Conservation (phyloP, 495 filamentous ascomycete genomes). For the Rostrohypoxylon terebratum region DNA sequence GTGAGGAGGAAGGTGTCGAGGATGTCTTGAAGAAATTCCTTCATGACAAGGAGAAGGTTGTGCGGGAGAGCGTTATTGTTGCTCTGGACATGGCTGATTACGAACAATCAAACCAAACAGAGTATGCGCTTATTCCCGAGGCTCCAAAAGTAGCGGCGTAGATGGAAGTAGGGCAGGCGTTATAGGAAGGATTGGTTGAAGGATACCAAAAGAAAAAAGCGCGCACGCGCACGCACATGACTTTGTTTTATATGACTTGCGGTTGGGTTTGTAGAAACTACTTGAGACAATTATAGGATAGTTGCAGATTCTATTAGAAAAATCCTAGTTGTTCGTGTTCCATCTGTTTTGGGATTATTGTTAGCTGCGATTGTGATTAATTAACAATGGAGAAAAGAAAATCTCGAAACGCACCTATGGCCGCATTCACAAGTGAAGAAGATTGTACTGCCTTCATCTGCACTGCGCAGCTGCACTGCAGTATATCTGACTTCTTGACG, state of each 20-base stretch:
- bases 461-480: conserved; percentile 86
- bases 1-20: conserved; percentile 93
- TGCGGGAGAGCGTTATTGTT: conserved; percentile 93
- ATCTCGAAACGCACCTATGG: conserved; percentile 70
- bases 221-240: conserved; percentile 23
- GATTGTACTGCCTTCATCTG: conserved; percentile 93
- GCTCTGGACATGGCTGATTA: conserved; percentile 98
- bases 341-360: conserved; percentile 60
- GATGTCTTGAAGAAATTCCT: conserved; percentile 84
- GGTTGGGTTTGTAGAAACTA: conserved; percentile 9
- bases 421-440: conserved; percentile 90
- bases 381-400: background rate
- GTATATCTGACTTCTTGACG: conserved; percentile 85
- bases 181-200: conserved; percentile 33
- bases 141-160: conserved; percentile 52
- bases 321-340: conserved; percentile 69
- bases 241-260: conserved; percentile 28
- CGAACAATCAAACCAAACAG: conserved; percentile 86
- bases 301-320: conserved; percentile 16
- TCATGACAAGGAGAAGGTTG: conserved; percentile 90
- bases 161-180: conserved; percentile 41
- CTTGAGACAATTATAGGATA: conserved; percentile 16
- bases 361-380: conserved; percentile 42
- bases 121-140: conserved; percentile 91
- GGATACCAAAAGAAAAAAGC: conserved; percentile 44